Percentiles rank a stretch among this genome's conserved stretches.
Evolutionary conservation across 2,329 filamentous ascomycete species (phyloP).

Genomic region (Fusarium drepaniforme): DNA sequence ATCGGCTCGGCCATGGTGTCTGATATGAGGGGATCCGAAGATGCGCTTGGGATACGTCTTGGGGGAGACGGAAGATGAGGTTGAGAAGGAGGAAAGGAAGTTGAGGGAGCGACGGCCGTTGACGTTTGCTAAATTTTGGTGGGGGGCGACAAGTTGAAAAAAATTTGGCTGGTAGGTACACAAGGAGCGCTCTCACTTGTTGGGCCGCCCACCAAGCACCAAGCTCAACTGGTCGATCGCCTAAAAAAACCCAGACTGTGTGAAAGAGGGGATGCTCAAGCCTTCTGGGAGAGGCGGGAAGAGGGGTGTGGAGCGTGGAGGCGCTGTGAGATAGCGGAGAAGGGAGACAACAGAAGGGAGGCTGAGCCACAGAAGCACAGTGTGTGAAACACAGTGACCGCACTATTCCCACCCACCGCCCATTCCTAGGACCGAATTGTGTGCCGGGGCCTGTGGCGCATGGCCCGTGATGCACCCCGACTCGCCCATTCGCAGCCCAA

Average conservation of each 20-base stretch:
- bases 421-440: slow-evolving; percentile 5
- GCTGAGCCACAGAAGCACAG: slow-evolving; percentile 33
- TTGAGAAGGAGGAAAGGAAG: slow-evolving; percentile 50
- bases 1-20: slow-evolving; percentile 72
- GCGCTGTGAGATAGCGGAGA: slow-evolving; percentile 40
- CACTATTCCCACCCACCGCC: slow-evolving; percentile 5
- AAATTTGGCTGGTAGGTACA: slow-evolving; percentile 48
- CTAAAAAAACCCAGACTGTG: slow-evolving; percentile 40
- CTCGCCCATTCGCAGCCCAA: slow-evolving; percentile 26
- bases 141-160: slow-evolving; percentile 52
- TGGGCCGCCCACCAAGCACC: slow-evolving; percentile 45
- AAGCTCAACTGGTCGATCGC: slow-evolving; percentile 45
- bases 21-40: slow-evolving; percentile 44
- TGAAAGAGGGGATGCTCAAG: slow-evolving; percentile 36
- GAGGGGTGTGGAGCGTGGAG: slow-evolving; percentile 34
- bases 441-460: slow-evolving; percentile 28
- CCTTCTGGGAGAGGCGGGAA: slow-evolving; percentile 11
- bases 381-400: not conserved
- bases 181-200: slow-evolving; percentile 45
- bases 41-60: slow-evolving; percentile 47
- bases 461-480: slow-evolving; percentile 31
- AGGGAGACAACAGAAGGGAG: slow-evolving; percentile 39
- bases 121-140: slow-evolving; percentile 56
- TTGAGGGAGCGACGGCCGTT: slow-evolving; percentile 50
- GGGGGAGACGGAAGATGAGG: slow-evolving; percentile 42